Conservation (phyloP, 2,329 filamentous ascomycete species). For the Fusarium tupiense region DNA sequence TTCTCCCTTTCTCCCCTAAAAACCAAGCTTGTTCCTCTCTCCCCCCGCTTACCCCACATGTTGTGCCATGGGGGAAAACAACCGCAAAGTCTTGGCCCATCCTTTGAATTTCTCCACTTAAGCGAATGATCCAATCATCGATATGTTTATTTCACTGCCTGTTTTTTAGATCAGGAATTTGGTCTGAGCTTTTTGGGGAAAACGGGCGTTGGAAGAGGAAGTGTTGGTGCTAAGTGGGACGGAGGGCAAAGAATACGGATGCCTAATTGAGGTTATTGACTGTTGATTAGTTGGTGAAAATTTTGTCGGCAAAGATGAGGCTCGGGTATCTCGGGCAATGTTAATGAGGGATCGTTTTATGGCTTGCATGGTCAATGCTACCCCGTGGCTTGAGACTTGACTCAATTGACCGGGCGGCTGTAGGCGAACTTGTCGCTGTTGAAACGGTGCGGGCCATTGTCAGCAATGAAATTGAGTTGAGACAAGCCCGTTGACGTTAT, state of each 20-base stretch:
- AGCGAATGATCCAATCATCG: not conserved
- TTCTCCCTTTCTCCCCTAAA: not conserved
- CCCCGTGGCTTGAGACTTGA: not conserved
- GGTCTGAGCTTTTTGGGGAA: not conserved
- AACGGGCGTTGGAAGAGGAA: not conserved
- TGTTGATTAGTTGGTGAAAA: not conserved
- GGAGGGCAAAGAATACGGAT: not conserved
- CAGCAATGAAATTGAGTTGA: no score
- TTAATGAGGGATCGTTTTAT: not conserved
- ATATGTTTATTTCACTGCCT: conserved; percentile 25
- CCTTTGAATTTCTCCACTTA: not conserved
- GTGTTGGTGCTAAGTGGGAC: not conserved
- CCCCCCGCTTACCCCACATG: conserved; percentile 22
- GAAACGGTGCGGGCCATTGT: rapidly evolving
- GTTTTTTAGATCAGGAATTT: conserved; percentile 23
- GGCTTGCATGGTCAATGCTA: not conserved
- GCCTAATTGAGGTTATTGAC: not conserved
- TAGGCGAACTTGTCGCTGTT: not conserved
- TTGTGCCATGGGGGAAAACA: not conserved
- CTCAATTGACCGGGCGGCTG: not conserved
- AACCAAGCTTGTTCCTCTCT: conserved; percentile 13
- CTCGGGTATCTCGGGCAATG: not conserved
- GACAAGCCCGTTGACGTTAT: not conserved
- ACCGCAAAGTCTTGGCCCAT: conserved; percentile 16
- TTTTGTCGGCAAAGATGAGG: not conserved